Base-by-base conservation (phyloP, 2,329 filamentous ascomycete genomes). In the Botrytis tulipae region DNA sequence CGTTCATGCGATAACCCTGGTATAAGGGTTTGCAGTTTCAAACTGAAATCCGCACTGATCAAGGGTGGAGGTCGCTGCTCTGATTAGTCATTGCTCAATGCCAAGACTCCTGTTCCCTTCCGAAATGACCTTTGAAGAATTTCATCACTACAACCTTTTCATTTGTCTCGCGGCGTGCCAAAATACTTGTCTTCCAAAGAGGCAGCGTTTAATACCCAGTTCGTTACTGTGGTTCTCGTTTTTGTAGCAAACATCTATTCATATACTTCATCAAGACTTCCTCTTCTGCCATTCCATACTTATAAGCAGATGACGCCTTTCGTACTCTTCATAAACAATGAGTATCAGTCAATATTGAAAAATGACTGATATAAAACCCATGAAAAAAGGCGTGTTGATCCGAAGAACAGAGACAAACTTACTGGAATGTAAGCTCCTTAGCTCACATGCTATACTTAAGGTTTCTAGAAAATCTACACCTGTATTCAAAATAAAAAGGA, bases 221-320 rank as follows among this genome's bases (percentile, higher is more conserved):
- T 48, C 3, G 25, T 48, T 48, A 8, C 48, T 29, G 5, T 29
- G 6, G 2, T 29, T 12, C 25, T 54, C 48, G 4, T 54, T 54
- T n/a, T 14, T 51, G 25, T 25, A 51, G 22, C 14, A n/a, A 51
- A 6, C 25, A n/a, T 54, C 0, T 3, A 54, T 54, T 12, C 16
- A 54, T 2, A 29, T 3, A 54, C 10, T 14, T 54, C 48, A n/a
- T 54, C 12, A 54, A n/a, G 48, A n/a, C 25, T 54, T 54, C 12
- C 48, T 54, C 4, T 54, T 7, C 10, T 54, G 1, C 25, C 1
- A 4, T 54, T n/a, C 25, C 2, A 54, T 54, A 54, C 10, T 2
- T 2, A n/a, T 14, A 12, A n/a, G 25, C 4, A 14, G 14, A n/a
- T 3, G 10, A 12, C 0, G 0, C 14, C 1, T 14, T 48, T 1